A percentile compares a stretch with the other conserved stretches of the same genome.
Conservation (phyloP, 139 green algal species). For the Mychonastes homosphaera region DNA sequence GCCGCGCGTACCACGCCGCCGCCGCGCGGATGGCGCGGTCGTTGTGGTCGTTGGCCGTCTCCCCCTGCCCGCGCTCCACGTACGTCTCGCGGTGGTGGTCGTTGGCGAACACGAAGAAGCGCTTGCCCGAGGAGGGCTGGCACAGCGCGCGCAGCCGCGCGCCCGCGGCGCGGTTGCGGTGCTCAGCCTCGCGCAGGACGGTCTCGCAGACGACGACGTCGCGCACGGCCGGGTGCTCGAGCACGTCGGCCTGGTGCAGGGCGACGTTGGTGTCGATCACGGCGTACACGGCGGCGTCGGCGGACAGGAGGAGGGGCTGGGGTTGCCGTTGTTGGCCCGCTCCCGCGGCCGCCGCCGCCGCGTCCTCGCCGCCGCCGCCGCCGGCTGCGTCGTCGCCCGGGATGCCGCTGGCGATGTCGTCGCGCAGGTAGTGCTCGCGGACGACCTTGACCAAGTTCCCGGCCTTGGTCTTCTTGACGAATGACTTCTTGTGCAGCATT, state of each 20-base stretch:
- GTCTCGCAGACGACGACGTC: constrained; percentile 75
- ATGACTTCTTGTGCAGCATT: constrained; percentile 68
- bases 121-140: constrained; percentile 33
- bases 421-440: constrained; percentile 89
- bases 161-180: constrained; percentile 63
- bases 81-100: constrained; percentile 87
- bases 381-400: background rate
- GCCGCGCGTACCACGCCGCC: constrained; percentile 57
- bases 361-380: background rate
- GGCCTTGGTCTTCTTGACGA: constrained; percentile 79
- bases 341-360: background rate
- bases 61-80: constrained; percentile 46
- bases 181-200: constrained; percentile 66
- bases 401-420: constrained; percentile 67
- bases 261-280: constrained; percentile 94
- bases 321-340: background rate
- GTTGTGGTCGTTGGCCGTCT: constrained; percentile 95
- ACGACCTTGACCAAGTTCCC: constrained; percentile 74
- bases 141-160: constrained; percentile 62
- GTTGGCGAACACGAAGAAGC: constrained; percentile 95
- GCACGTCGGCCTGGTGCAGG: constrained; percentile 79
- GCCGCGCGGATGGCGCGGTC: constrained; percentile 90
- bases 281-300: constrained; percentile 61
- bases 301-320: constrained; percentile 41
- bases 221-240: constrained; percentile 75